Percentiles rank a stretch among this genome's conserved stretches.
These are phyloP conservation scores for Moniliella sp. DNA, from an alignment of 1,284 basidiomycete species.

Conservation along the genomic window DNA sequence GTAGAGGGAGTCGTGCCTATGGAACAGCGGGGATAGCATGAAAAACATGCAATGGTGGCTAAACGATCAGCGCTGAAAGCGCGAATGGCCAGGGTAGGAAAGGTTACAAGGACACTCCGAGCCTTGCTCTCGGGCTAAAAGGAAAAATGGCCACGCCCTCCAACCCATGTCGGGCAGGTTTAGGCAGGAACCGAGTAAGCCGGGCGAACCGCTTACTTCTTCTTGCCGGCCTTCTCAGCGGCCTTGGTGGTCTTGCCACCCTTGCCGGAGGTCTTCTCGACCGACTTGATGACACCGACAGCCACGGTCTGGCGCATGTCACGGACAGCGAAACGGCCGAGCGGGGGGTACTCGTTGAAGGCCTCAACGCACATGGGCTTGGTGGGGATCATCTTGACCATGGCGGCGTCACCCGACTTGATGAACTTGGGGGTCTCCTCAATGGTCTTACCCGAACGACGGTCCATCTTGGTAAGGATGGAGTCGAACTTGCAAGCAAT, in stretches of 20 bases:
- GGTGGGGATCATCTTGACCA: slow-evolving; percentile 85
- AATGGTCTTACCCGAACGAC: slow-evolving; percentile 71
- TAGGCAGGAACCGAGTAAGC: no score
- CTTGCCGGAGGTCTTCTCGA: slow-evolving; percentile 12
- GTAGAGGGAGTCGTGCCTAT: no score
- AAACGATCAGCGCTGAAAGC: no score
- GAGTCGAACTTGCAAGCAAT: slow-evolving; percentile 99
- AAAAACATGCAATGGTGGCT: no score
- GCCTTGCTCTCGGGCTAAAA: no score
- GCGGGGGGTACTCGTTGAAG: slow-evolving; percentile 92
- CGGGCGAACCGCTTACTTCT: slow-evolving; percentile 32
- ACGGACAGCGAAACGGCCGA: slow-evolving; percentile 71
- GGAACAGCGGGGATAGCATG: no score
- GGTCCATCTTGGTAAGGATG: slow-evolving; percentile 96
- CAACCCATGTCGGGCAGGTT: no score
- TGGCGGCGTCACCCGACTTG: slow-evolving; percentile 46
- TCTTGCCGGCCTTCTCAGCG: slow-evolving; percentile 59
- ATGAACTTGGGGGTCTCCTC: slow-evolving; percentile 81
- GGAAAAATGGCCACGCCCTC: no score
- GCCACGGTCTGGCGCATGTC: slow-evolving; percentile 41
- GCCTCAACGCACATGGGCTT: slow-evolving; percentile 97
- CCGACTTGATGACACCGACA: slow-evolving; percentile 74
- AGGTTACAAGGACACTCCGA: no score
- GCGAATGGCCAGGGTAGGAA: no score
- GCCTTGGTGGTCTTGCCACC: slow-evolving; percentile 58